Base-by-base conservation (phyloP, 805 yeast genomes). In the Candida oleophila region DNA sequence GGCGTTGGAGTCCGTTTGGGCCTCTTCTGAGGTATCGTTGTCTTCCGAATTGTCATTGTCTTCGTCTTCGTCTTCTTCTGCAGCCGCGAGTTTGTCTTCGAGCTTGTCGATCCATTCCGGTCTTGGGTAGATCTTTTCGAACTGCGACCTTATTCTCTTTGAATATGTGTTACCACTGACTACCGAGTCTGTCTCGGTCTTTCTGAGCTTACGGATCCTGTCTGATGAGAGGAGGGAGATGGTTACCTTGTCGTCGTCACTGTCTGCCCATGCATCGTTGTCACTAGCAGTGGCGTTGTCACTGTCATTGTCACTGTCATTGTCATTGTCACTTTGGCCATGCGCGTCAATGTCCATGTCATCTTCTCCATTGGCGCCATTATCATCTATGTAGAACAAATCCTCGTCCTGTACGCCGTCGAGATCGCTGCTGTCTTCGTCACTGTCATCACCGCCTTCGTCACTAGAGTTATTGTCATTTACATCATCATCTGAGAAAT, bases 241-340 rank as follows among this genome's bases (percentile, higher is more conserved):
- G 18, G 70, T 68, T 21, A 87, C 54, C 38, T 73, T 74, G 51
- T 91, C 98, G 63, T 94, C 99, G 58, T 91, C 98, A 48, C 95
- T 85, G 67, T 94, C 99, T 14, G 64, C 64, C 99, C 99, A 94
- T 18, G 75, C 79, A 30, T 52, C 57, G n/a, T 55, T 63, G 14
- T 61, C 66, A 4, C 61, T 66, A 15, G 52, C 55, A 20, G 54
- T 66, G 20, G 44, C 50, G 45, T 73, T 74, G 3, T 64, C 67
- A 2, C 55, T 61, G 9, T 58, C 61, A 41, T 60, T 60, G 3
- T 59, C 66, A 7, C 57, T 59, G 12, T 55, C 66, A 5, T 52
- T 66, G 16, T 59, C 57, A 16, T 65, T 74, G 1, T 57, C 61
- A n/a, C n/a, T 63, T 19, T 57, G 66, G 22, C 60, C 70, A 14